Conservation (phyloP, 495 filamentous ascomycete genomes). For the Penicillium coprophilum region DNA sequence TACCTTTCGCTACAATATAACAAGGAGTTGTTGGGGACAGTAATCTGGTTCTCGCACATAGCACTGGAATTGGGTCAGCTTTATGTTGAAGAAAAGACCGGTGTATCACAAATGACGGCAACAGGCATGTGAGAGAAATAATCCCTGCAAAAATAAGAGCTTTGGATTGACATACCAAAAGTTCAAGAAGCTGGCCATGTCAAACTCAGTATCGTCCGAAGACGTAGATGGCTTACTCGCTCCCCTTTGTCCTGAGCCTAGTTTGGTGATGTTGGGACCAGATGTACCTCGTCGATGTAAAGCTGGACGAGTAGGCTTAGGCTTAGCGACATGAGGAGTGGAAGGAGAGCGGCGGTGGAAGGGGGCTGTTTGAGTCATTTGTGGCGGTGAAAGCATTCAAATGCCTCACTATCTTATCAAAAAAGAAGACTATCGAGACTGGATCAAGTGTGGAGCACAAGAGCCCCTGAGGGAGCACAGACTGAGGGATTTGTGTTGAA, state of each 20-base stretch:
- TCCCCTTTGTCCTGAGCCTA: conserved; percentile 39
- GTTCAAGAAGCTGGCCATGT: conserved; percentile 65
- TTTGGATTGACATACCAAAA: conserved; percentile 55
- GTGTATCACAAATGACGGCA: conserved; percentile 20
- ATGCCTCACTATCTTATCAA: conserved; percentile 40
- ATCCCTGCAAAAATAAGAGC: conserved; percentile 28
- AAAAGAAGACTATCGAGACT: conserved; percentile 5
- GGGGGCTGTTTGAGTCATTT: conserved; percentile 42
- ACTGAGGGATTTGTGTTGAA: conserved; percentile 34
- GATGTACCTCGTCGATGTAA: conserved; percentile 42
- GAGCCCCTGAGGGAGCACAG: conserved; percentile 26
- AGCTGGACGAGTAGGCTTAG: conserved; percentile 34
- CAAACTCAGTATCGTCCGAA: conserved; percentile 46
- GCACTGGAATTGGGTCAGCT: conserved; percentile 45
- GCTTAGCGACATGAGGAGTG: conserved; percentile 36
- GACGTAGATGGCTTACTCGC: conserved; percentile 12
- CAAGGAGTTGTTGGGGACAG: conserved; percentile 60
- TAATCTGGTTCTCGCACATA: conserved; percentile 67
- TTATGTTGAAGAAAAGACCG: conserved; percentile 20
- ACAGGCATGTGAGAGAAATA: conserved; percentile 27
- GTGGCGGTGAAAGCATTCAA: conserved; percentile 43
- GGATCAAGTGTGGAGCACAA: conserved; percentile 32
- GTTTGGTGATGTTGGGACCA: conserved; percentile 37
- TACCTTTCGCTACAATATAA: conserved; percentile 59
- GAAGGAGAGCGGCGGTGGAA: conserved; percentile 41